phyloP scores from a whole-genome alignment of 108 stramenopile species.

The Nannochloropsis salina region DNA sequence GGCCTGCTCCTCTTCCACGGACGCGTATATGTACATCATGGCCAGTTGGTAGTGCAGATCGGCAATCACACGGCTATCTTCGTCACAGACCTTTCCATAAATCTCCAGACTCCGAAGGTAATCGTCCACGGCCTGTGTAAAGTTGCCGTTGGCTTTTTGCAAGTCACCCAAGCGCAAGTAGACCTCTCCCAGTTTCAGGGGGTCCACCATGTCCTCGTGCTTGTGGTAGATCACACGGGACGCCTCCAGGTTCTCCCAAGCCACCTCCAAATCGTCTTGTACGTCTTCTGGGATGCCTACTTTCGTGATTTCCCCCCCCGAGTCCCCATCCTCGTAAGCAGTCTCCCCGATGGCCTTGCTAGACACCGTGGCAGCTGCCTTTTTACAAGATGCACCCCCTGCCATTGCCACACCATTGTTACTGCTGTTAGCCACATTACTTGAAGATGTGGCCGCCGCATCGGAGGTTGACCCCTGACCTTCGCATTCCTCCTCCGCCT shows the following conservation, averaged over 20 bases:
- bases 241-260: conserved; percentile 13
- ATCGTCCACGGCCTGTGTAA: neutral
- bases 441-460: neutral
- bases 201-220: neutral
- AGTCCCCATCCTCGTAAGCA: neutral
- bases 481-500: neutral
- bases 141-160: neutral
- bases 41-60: conserved; percentile 1
- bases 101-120: neutral
- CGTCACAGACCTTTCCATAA: neutral
- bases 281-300: neutral
- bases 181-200: neutral
- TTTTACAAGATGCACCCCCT: neutral
- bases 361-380: neutral
- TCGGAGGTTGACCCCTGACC: neutral
- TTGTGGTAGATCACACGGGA: conserved; percentile 13
- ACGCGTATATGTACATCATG: conserved; percentile 9
- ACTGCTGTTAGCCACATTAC: no score
- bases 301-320: neutral
- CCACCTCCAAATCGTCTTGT: conserved; percentile 19
- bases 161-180: neutral
- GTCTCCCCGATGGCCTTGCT: neutral
- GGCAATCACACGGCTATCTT: conserved; percentile 14
- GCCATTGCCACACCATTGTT: neutral
- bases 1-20: neutral